Base-by-base conservation (phyloP, 2,329 filamentous ascomycete genomes). In the Aureobasidium leucospermi region DNA sequence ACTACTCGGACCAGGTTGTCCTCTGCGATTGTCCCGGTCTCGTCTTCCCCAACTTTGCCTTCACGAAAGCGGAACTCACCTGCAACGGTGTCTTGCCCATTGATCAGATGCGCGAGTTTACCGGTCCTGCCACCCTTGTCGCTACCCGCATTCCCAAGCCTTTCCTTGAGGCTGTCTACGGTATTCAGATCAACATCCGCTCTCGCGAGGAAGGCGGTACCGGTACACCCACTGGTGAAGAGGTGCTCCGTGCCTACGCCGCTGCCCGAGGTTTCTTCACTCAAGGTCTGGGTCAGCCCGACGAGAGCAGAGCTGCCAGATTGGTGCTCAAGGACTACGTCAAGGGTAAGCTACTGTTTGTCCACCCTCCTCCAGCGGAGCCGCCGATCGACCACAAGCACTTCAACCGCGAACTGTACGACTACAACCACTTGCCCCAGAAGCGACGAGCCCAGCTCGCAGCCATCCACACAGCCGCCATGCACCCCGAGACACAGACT, bases 1-100 rank as follows among this genome's bases (percentile, higher is more conserved):
- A 96, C 71, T 84, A 99, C 34, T 94, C 89, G 61, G 88, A 94
- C 1, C 85, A 86, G 61, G 90, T 99, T 63, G 83, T 97, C 48
- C 83, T 99, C 6, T 97, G 94, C 75, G 94, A 99, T 85, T 99
- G 94, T 70, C 94, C 94, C 9, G 94, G 94, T 86, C 86, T 99
- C 19, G 95, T 99, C 1, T 97, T 99, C 73, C 92, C 94, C 67
- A 97, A 97, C 76, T 99, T 97, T 67, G 93, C 94, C 60, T 92
- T 87, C 47, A 97, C 92, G 48, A 97, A 97, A 75, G 94, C 90
- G 41, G 94, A 99, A 69, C 84, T 99, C 19, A 94, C 99, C 9
- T 94, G 91, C 74, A 96, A 93, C 70, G 94, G 94, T 70, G 85
- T 99, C 19, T 80, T 99, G 34, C 94, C 94, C 10, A 99, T 99